Evolutionary conservation across 164 flowering plant genomes (phyloP).

Genomic region (Magnolia officinalis): DNA sequence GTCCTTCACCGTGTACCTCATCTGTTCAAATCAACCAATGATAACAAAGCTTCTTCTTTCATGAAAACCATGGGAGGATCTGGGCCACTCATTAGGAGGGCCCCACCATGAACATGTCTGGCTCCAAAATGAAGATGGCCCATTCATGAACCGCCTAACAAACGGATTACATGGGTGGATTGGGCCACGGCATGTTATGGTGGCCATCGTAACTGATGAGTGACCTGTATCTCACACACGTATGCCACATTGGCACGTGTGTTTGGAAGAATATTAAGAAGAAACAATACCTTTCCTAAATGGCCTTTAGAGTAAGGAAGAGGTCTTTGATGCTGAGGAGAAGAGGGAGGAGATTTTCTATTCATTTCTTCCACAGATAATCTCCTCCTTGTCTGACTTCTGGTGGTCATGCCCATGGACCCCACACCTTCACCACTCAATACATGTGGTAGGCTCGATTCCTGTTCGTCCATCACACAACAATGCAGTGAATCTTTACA

Average conservation of each 20-base stretch:
- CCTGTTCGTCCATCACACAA: conserved; percentile 29
- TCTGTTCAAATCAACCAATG: conserved; percentile 24
- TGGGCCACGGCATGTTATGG: too few species aligned
- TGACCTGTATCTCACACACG: too few species aligned
- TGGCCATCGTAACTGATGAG: too few species aligned
- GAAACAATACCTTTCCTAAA: conserved; percentile 42
- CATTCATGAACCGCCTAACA: too few species aligned
- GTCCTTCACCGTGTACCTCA: conserved; percentile 54
- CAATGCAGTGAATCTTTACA: too few species aligned
- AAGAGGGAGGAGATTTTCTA: conserved; percentile 57
- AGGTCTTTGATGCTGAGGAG: conserved; percentile 39
- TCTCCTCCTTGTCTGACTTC: conserved; percentile 45
- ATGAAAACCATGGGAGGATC: background rate
- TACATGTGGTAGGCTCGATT: conserved; percentile 55
- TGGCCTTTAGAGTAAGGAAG: conserved; percentile 52
- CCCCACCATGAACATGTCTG: background rate
- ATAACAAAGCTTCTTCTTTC: background rate
- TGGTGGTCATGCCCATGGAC: conserved; percentile 34
- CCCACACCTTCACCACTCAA: conserved; percentile 20
- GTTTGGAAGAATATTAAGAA: background rate
- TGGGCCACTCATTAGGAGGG: background rate
- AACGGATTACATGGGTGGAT: too few species aligned
- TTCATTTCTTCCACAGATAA: conserved; percentile 38
- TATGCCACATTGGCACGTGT: background rate
- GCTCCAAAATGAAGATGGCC: background rate